Evolutionary conservation across 441 rosid species (phyloP), one percentile per base, ranked within the genome.

Genomic region (Eutrema salsugineum): DNA sequence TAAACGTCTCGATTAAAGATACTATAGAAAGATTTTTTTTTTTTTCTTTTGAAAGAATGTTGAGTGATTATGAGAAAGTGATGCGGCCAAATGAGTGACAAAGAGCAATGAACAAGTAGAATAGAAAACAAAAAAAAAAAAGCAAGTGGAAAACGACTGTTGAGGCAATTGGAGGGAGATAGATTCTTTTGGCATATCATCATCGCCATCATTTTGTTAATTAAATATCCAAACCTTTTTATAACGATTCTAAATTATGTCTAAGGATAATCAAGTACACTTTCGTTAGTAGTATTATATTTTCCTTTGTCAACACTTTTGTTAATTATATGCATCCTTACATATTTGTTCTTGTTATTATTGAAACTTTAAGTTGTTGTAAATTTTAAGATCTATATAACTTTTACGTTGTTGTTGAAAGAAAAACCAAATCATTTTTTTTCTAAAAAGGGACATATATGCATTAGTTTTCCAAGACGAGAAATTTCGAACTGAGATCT

Each of bases 101-200:
- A 28, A 75, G 50, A 67, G 69, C 59, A 60, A 74, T 67, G 57
- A 46, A 55, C 66, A 53, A 68, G 71, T 76, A 76, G 79, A 43
- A 24, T n/a, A n/a, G n/a, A n/a, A n/a, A n/a, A n/a, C n/a, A 8
- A 15, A 12, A n/a, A 6, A 28, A 19, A 19, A 57, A 51, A 62
- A 63, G 39, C 10, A 38, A 62, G 38, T 62, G 51, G 76, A 76
- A 70, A 70, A 76, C 44, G 72, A 76, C 76, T 56, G 67, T 63
- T 63, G 67, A 70, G 4, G 71, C 76, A 64, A 69, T 42, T 76
- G 67, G 71, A 65, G 19, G 67, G 76, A 42, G 75, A 56, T 63
- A 64, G 51, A 70, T 76, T 76, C 76, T 43, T 64, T 70, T 76
- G 12, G 76, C 68, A 73, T 56, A 68, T 61, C 28, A 68, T 54